Percentiles rank a stretch among this genome's conserved stretches.
Conservation (phyloP, 1,284 basidiomycete genomes). For the Ganoderma multipileum region DNA sequence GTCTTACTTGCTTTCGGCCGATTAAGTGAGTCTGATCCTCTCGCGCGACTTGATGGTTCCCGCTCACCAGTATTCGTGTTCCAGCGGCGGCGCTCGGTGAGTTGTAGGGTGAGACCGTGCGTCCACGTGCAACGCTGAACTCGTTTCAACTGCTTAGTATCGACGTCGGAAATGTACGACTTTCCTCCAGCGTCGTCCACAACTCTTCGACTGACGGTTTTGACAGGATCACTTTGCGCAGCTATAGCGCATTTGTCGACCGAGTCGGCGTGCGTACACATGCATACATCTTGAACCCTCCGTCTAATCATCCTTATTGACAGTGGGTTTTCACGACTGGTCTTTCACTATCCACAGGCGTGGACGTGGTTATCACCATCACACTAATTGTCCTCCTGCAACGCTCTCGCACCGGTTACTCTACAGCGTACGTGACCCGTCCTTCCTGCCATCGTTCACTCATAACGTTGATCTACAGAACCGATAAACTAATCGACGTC, state of each 20-base stretch:
- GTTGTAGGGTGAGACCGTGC: neutral
- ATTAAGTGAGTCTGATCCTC: slow-evolving; percentile 22
- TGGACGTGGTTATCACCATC: slow-evolving; percentile 58
- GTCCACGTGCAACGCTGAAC: neutral
- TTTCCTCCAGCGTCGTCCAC: neutral
- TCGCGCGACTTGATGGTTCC: neutral
- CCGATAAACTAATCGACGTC: slow-evolving; percentile 54
- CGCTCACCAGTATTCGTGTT: neutral
- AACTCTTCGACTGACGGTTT: neutral
- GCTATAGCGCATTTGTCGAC: slow-evolving; percentile 38
- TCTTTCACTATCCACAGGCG: slow-evolving; percentile 54
- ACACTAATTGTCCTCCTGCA: slow-evolving; percentile 54
- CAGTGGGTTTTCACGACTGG: slow-evolving; percentile 67
- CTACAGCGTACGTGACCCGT: slow-evolving; percentile 41
- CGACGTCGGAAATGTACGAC: slow-evolving; percentile 45
- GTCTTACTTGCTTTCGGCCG: slow-evolving; percentile 25
- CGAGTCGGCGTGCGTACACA: slow-evolving; percentile 28
- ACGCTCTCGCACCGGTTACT: slow-evolving; percentile 50
- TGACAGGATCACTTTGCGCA: slow-evolving; percentile 42
- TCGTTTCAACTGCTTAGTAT: slow-evolving; percentile 33
- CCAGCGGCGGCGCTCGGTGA: slow-evolving; percentile 28
- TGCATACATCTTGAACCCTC: neutral
- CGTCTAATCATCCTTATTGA: slow-evolving; percentile 7
- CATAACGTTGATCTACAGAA: slow-evolving; percentile 36
- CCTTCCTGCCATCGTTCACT: neutral